These are phyloP conservation scores for Russula earlei DNA, from an alignment of 768 basidiomycete genomes.

Conservation along the genomic window DNA sequence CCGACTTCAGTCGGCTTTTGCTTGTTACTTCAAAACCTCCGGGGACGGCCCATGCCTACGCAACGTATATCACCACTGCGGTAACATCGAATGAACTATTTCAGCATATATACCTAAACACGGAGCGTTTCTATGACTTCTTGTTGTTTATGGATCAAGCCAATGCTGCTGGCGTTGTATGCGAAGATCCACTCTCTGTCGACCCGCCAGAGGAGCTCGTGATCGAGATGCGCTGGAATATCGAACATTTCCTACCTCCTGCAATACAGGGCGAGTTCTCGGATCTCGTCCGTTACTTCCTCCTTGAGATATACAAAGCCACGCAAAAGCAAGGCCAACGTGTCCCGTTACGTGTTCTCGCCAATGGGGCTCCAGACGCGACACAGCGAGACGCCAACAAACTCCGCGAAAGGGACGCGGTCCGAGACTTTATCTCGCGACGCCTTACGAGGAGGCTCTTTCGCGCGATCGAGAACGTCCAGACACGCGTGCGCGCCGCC, in stretches of 20 bases:
- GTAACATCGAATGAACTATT: constrained; percentile 93
- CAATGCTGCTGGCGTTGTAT: constrained; percentile 86
- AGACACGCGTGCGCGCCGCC: constrained; percentile 52
- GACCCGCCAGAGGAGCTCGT: constrained; percentile 61
- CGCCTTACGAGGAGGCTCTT: constrained; percentile 76
- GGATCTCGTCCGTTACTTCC: constrained; percentile 66
- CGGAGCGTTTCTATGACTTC: constrained; percentile 88
- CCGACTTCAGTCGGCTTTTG: constrained; percentile 84
- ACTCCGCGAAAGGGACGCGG: constrained; percentile 55
- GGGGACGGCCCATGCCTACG: constrained; percentile 90
- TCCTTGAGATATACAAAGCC: constrained; percentile 74
- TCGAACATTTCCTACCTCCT: constrained; percentile 77
- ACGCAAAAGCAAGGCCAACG: constrained; percentile 54
- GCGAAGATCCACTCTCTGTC: constrained; percentile 62
- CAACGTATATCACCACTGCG: constrained; percentile 88
- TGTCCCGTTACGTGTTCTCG: constrained; percentile 63
- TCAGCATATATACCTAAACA: constrained; percentile 81
- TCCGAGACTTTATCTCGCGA: constrained; percentile 67
- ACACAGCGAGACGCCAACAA: constrained; percentile 63
- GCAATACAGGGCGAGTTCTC: constrained; percentile 74
- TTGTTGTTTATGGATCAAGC: constrained; percentile 93
- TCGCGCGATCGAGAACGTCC: constrained; percentile 51
- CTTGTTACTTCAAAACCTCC: constrained; percentile 94
- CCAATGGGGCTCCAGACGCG: constrained; percentile 51
- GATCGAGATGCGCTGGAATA: constrained; percentile 88